A percentile compares a stretch with the other conserved stretches of the same genome.
phyloP scores from a whole-genome alignment of 2,329 filamentous ascomycete genomes.

The Talaromyces sp. region DNA sequence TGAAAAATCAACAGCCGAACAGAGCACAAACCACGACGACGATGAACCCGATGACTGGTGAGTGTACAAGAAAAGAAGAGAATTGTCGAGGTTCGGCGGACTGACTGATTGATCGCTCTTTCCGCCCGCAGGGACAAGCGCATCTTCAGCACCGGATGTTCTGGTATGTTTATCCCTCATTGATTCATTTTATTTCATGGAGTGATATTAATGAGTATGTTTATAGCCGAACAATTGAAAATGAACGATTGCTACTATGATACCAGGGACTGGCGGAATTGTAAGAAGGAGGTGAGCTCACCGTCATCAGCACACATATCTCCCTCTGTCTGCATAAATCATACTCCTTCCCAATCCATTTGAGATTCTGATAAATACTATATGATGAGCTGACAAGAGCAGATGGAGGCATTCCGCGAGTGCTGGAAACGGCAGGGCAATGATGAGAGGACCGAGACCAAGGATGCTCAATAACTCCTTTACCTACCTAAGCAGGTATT shows the following conservation, averaged over 20 bases:
- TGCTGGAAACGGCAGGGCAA: conserved; percentile 94
- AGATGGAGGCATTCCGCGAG: conserved; percentile 82
- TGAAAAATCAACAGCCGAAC: conserved; percentile 44
- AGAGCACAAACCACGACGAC: conserved; percentile 57
- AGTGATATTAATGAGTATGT: no score
- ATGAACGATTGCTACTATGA: conserved; percentile 96
- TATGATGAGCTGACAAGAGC: not conserved
- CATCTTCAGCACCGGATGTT: conserved; percentile 94
- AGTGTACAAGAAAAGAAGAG: conserved; percentile 29
- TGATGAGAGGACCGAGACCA: conserved; percentile 74
- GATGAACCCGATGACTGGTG: conserved; percentile 97
- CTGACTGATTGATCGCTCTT: conserved; percentile 22
- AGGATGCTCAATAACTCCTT: conserved; percentile 61
- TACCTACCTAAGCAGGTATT: not conserved
- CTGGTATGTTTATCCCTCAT: conserved; percentile 57
- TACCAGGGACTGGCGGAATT: conserved; percentile 92
- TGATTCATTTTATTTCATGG: no score
- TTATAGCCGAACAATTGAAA: conserved; percentile 77
- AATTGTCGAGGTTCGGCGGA: conserved; percentile 8
- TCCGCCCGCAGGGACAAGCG: conserved; percentile 76
- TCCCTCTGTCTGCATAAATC: not conserved
- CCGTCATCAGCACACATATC: not conserved
- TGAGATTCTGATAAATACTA: not conserved
- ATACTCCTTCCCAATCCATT: not conserved
- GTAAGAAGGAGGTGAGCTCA: conserved; percentile 76